Conservation (phyloP, 345 rosid genomes). For the Kandelia obovata region DNA sequence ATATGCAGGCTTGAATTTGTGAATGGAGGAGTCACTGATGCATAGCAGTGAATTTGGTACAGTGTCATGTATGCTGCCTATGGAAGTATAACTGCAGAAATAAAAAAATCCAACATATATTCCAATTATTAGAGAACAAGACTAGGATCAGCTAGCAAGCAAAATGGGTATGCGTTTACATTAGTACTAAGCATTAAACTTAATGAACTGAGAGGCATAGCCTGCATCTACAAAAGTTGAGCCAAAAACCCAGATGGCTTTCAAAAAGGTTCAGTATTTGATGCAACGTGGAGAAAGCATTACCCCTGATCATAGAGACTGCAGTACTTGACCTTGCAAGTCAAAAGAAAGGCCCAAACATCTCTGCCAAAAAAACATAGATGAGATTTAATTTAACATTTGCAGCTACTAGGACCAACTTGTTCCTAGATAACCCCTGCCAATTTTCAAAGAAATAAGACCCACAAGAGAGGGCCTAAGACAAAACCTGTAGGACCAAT, state of each 20-base stretch:
- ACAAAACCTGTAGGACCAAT: constrained; percentile 93
- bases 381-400: constrained; percentile 1
- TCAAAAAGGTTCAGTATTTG: constrained; percentile 4
- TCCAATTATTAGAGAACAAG: constrained; percentile 5
- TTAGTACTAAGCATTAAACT: constrained; percentile 1
- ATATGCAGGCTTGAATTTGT: constrained; percentile 88
- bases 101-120: not conserved
- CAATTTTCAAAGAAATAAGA: not conserved
- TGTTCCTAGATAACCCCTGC: not conserved
- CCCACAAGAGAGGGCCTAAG: not conserved
- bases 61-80: constrained; percentile 92
- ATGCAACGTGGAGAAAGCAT: constrained; percentile 23
- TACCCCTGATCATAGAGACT: constrained; percentile 98
- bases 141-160: constrained; percentile 3
- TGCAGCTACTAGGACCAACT: not conserved
- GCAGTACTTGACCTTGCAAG: constrained; percentile 92
- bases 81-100: constrained; percentile 77
- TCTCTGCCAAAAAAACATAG: constrained; percentile 54
- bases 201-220: not conserved
- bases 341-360: constrained; percentile 93
- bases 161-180: not conserved
- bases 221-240: constrained; percentile 4
- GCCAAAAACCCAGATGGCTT: not conserved
- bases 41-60: constrained; percentile 76
- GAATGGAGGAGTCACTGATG: constrained; percentile 37